phyloP scores from a whole-genome alignment of 768 basidiomycete species.

The Auriscalpium microsporum region DNA sequence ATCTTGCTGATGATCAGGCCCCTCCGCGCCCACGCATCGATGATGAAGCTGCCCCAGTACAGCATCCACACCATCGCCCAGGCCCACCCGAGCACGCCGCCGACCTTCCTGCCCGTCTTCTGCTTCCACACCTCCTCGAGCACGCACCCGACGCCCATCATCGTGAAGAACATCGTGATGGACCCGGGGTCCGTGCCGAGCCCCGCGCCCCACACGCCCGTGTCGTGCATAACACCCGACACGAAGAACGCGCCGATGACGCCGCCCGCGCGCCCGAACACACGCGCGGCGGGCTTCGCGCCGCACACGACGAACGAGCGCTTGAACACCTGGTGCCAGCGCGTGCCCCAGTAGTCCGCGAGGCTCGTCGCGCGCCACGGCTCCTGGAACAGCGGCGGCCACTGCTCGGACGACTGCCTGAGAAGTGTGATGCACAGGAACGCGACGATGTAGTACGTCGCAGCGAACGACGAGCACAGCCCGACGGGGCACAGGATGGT shows the following conservation, averaged over 20 bases:
- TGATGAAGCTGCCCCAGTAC: conserved; percentile 8
- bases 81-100: conserved; percentile 8
- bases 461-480: conserved; percentile 8
- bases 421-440: conserved; percentile 6
- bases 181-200: conserved; percentile 1
- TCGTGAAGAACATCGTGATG: conserved; percentile 13
- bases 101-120: conserved; percentile 7
- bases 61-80: conserved; percentile 11
- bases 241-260: conserved; percentile 12
- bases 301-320: conserved; percentile 48
- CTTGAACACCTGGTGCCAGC: conserved; percentile 68
- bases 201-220: conserved; percentile 10
- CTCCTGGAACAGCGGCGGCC: conserved; percentile 54
- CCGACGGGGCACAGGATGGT: conserved; percentile 14
- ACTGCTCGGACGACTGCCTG: conserved; percentile 28
- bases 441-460: conserved; percentile 7
- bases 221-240: conserved; percentile 15
- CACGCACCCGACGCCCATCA: conserved; percentile 9
- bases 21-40: conserved; percentile 12
- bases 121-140: conserved; percentile 7
- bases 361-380: conserved; percentile 55
- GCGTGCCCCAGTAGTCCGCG: conserved; percentile 49
- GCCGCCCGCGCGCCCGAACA: conserved; percentile 6
- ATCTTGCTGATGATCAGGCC: conserved; percentile 11
- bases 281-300: conserved; percentile 24